phyloP scores from a whole-genome alignment of 208 protist genomes.

The Crithidia thermophila region DNA sequence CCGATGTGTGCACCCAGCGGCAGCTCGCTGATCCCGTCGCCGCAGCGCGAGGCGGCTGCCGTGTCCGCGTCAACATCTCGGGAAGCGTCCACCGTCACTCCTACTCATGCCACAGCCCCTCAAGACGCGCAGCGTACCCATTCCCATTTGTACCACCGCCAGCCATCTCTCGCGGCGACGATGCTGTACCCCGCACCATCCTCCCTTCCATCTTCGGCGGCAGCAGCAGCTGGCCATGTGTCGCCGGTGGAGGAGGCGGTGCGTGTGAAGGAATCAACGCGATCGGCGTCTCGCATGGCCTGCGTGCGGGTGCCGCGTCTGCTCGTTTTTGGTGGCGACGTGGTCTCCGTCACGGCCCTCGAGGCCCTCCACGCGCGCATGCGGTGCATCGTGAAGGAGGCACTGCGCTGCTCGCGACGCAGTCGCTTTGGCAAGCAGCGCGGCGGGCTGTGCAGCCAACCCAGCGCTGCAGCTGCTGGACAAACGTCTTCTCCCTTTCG shows the following conservation, averaged over 20 bases:
- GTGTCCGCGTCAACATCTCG: no score
- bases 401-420: conserved; percentile 13
- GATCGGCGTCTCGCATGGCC: neutral
- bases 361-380: conserved; percentile 75
- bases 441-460: neutral
- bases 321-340: conserved; percentile 87
- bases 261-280: conserved; percentile 2
- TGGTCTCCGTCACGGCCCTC: conserved; percentile 74
- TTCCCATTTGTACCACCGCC: neutral
- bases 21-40: no score
- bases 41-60: no score
- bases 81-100: neutral
- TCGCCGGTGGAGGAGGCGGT: neutral
- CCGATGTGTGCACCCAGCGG: no score
- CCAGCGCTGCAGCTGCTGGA: neutral
- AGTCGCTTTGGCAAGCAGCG: neutral
- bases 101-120: neutral
- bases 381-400: conserved; percentile 38
- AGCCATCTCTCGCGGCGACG: neutral
- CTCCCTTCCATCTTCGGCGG: neutral
- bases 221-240: neutral
- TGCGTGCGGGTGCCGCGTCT: conserved; percentile 58
- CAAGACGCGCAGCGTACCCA: neutral
- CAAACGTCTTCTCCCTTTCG: neutral
- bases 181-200: neutral